A percentile compares a stretch with the other conserved stretches of the same genome.
These are phyloP conservation scores for Fonsecaea monophora DNA, from an alignment of 2,329 filamentous ascomycete genomes.

Conservation along the genomic window DNA sequence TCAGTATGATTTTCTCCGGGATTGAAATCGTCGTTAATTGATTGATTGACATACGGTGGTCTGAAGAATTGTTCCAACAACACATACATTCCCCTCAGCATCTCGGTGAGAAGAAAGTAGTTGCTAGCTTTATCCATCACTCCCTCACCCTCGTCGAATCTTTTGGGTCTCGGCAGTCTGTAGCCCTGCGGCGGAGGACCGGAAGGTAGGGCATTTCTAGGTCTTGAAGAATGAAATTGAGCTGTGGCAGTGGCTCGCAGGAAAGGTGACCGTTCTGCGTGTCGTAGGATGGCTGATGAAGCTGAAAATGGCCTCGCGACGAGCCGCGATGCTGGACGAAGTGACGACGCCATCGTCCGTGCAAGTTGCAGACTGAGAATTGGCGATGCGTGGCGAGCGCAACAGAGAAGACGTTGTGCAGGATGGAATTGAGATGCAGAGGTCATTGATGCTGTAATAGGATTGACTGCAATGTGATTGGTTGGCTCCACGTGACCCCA, in stretches of 20 bases:
- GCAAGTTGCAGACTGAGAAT: constrained; percentile 31
- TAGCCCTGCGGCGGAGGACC: constrained; percentile 82
- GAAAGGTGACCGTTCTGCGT: constrained; percentile 43
- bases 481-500: constrained; percentile 7
- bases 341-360: constrained; percentile 53
- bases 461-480: constrained; percentile 22
- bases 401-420: constrained; percentile 25
- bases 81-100: constrained; percentile 97
- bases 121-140: constrained; percentile 84
- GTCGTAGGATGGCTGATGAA: constrained; percentile 41
- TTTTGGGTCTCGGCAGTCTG: constrained; percentile 72
- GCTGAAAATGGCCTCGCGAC: constrained; percentile 51
- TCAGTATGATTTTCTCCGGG: constrained; percentile 5
- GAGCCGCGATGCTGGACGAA: constrained; percentile 52
- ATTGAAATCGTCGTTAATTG: background rate
- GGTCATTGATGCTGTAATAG: constrained; percentile 16
- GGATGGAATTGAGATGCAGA: constrained; percentile 8
- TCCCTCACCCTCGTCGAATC: constrained; percentile 83
- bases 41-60: constrained; percentile 76
- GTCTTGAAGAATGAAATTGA: constrained; percentile 70
- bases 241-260: constrained; percentile 59
- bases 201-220: constrained; percentile 67
- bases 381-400: constrained; percentile 37
- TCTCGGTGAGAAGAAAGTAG: constrained; percentile 95
- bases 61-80: constrained; percentile 97